A percentile compares a stretch with the other conserved stretches of the same genome.
phyloP scores from a whole-genome alignment of 2,329 filamentous ascomycete genomes.

The Alternaria arbusti region DNA sequence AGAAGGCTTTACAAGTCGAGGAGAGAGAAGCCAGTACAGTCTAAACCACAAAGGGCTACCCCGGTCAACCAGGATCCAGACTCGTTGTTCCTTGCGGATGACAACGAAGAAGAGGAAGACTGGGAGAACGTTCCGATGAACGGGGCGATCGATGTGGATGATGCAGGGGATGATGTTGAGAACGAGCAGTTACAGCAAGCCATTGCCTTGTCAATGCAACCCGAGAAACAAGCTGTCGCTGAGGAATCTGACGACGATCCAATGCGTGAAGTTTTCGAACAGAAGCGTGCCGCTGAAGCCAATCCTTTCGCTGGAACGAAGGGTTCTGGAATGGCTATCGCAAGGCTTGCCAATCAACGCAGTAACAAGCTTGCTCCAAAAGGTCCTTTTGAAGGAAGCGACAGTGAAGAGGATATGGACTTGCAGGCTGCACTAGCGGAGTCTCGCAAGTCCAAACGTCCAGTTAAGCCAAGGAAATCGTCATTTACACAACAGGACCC shows the following conservation, averaged over 20 bases:
- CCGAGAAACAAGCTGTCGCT: slow-evolving; percentile 63
- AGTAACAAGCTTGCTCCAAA: slow-evolving; percentile 60
- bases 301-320: slow-evolving; percentile 51
- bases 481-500: slow-evolving; percentile 29
- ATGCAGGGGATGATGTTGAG: slow-evolving; percentile 57
- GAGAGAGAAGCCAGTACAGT: slow-evolving; percentile 28
- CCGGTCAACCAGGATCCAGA: slow-evolving; percentile 53
- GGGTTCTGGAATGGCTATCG: slow-evolving; percentile 65
- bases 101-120: slow-evolving; percentile 49
- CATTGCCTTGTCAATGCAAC: slow-evolving; percentile 80
- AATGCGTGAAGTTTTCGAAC: slow-evolving; percentile 55
- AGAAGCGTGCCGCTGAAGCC: slow-evolving; percentile 51
- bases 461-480: slow-evolving; percentile 40
- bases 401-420: slow-evolving; percentile 75
- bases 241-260: slow-evolving; percentile 49
- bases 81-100: slow-evolving; percentile 62
- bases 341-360: slow-evolving; percentile 76
- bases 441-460: slow-evolving; percentile 63
- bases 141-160: slow-evolving; percentile 64
- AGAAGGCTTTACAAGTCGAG: slow-evolving; percentile 56
- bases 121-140: slow-evolving; percentile 54
- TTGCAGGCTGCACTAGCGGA: slow-evolving; percentile 76
- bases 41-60: slow-evolving; percentile 22
- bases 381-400: slow-evolving; percentile 52
- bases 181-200: slow-evolving; percentile 80